Evolutionary conservation across 2,329 filamentous ascomycete species (phyloP).

Genomic region (Paecilomyces variotii): DNA sequence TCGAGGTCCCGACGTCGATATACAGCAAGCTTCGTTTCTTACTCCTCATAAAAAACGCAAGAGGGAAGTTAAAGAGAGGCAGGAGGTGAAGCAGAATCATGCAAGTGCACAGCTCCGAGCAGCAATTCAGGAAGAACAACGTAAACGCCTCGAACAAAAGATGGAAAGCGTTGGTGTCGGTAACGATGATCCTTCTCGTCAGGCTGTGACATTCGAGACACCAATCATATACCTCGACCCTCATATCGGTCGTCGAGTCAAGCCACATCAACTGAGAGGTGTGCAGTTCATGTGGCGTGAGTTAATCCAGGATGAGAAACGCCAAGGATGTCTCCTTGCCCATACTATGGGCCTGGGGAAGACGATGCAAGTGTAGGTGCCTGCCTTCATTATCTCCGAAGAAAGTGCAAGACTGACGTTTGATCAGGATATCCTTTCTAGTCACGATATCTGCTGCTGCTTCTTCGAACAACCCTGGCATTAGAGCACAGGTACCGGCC

Average conservation of each 20-base stretch:
- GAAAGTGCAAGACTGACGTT: slow-evolving; percentile 1
- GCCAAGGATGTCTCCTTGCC: slow-evolving; percentile 71
- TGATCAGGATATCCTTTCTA: slow-evolving; percentile 61
- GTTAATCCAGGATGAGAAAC: slow-evolving; percentile 54
- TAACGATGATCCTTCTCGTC: slow-evolving; percentile 36
- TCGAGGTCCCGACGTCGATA: slow-evolving; percentile 6
- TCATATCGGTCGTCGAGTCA: slow-evolving; percentile 58
- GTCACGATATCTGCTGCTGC: slow-evolving; percentile 63
- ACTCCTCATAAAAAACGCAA: slow-evolving; percentile 42
- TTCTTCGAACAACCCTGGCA: slow-evolving; percentile 46
- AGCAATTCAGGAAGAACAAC: slow-evolving; percentile 47
- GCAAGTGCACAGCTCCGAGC: slow-evolving; percentile 48
- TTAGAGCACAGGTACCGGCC: slow-evolving; percentile 60
- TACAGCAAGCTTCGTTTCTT: slow-evolving; percentile 17
- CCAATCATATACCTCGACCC: slow-evolving; percentile 49
- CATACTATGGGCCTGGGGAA: slow-evolving; percentile 92
- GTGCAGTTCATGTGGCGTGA: slow-evolving; percentile 87
- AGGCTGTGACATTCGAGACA: slow-evolving; percentile 39
- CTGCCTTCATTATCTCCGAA: neutral
- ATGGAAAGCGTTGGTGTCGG: slow-evolving; percentile 23
- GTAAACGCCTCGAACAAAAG: slow-evolving; percentile 23
- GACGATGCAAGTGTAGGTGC: slow-evolving; percentile 69
- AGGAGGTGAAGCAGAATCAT: slow-evolving; percentile 47
- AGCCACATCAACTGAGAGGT: slow-evolving; percentile 72
- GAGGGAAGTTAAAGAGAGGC: slow-evolving; percentile 40